Evolutionary conservation across 1,139 yeast species (phyloP), one percentile per base, ranked within the genome.

Genomic region (Hyphopichia buzzinii): DNA sequence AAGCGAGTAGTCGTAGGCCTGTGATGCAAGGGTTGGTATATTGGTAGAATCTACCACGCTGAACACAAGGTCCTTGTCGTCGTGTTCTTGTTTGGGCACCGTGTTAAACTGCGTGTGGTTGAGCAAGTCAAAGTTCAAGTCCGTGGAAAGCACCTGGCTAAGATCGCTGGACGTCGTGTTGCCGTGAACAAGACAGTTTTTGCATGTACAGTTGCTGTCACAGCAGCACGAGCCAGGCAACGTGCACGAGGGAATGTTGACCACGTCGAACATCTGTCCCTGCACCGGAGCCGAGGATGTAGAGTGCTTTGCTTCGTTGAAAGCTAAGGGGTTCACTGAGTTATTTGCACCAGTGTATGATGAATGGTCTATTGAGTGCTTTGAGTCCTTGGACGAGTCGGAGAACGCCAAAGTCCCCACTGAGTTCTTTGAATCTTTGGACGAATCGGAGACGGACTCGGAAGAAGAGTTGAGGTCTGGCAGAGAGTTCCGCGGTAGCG

Each of bases 201-300:
- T 68, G 54, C 82, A 77, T 4, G 52, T 35, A 52, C 82, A 77
- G 19, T 58, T 53, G 16, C 61, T 71, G 13, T 62, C 72, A 54
- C 82, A 77, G 25, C 62, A 49, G 50, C 82, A 77, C 0, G 77
- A 57, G 0, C 79, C 80, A 0, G 76, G 74, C 13, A 72, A 59
- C 1, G 77, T 63, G 46, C 79, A 71, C 4, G 76, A 53, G 26
- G 67, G 59, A 25, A 62, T 54, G 23, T 57, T 49, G 10, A 62
- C 55, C 25, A 63, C 54, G 40, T 60, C 60, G 44, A 46, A 42
- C 14, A 46, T 21, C 22, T 37, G 38, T 12, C 8, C 13, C 23
- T 19, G 23, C 8, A 19, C 6, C 23, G 23, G 10, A 10, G 23
- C 23, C 8, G 8, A 7, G 23, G 10, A 7, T 19, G 23, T 6